A percentile compares a stretch with the other conserved stretches of the same genome.
Conservation (phyloP, 2,329 filamentous ascomycete species). For the Phialophora expanda region DNA sequence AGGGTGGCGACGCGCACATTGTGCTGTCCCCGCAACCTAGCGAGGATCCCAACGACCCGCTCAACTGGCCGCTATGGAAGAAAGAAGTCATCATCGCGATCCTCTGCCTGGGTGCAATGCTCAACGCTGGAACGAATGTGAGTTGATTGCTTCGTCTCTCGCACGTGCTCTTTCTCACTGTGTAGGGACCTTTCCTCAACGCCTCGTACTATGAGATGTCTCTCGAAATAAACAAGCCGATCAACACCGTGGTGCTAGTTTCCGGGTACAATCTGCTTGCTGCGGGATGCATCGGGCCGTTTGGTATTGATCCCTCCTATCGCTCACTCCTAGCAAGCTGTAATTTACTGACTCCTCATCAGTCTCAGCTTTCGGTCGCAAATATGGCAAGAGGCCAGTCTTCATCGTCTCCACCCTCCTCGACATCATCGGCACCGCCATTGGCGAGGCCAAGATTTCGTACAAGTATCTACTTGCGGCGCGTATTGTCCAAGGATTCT, state of each 20-base stretch:
- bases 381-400: constrained; percentile 48
- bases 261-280: constrained; percentile 39
- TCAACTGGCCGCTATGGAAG: constrained; percentile 43
- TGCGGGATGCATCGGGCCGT: constrained; percentile 35
- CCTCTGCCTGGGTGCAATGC: constrained; percentile 41
- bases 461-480: constrained; percentile 38
- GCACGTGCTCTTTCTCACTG: not conserved
- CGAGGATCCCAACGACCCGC: constrained; percentile 42
- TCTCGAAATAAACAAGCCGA: constrained; percentile 26
- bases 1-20: constrained; percentile 32
- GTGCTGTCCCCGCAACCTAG: constrained; percentile 41
- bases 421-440: constrained; percentile 36
- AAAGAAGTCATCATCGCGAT: constrained; percentile 41
- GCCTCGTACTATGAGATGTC: constrained; percentile 37
- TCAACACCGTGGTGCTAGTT: constrained; percentile 34
- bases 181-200: constrained; percentile 35
- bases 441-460: constrained; percentile 33
- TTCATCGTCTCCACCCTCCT: constrained; percentile 39
- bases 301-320: constrained; percentile 21
- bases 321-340: not conserved
- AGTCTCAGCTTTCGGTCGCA: constrained; percentile 49
- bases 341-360: constrained; percentile 4
- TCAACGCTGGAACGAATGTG: constrained; percentile 38
- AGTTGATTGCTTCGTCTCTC: not conserved
- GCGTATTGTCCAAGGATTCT: constrained; percentile 43